Percentiles rank a stretch among this genome's conserved stretches.
Evolutionary conservation across 768 basidiomycete species (phyloP).

Genomic region (Tricholoma sp.): DNA sequence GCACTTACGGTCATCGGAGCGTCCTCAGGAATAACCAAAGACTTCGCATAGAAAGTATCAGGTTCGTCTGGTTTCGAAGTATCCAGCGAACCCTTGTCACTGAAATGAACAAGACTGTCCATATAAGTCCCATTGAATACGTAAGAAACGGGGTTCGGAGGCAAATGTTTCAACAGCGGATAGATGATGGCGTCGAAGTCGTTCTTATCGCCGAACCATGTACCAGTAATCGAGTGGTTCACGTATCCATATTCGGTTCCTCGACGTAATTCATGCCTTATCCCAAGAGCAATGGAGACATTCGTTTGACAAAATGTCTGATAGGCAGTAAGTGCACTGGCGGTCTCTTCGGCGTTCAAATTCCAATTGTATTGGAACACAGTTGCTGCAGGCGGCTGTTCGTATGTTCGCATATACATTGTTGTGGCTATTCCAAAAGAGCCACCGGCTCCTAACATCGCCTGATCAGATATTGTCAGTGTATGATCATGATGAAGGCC

Average conservation of each 20-base stretch:
- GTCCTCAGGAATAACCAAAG: not conserved
- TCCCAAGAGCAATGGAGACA: not conserved
- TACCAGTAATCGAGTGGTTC: not conserved
- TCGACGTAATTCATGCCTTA: not conserved
- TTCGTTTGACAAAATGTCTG: not conserved
- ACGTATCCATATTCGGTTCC: not conserved
- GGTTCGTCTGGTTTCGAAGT: not conserved
- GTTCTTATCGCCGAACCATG: not conserved
- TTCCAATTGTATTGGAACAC: conserved; percentile 16
- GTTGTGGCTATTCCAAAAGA: conserved; percentile 38
- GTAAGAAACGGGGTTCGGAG: not conserved
- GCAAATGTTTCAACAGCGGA: not conserved
- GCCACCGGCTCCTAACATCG: conserved; percentile 31
- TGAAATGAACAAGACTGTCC: not conserved
- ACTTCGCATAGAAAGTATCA: not conserved
- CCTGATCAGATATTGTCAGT: conserved; percentile 18
- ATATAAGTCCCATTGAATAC: not conserved
- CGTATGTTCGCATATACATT: conserved; percentile 29
- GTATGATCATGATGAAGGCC: not conserved
- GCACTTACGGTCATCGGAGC: not conserved
- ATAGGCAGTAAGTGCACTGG: not conserved
- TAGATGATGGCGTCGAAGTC: not conserved
- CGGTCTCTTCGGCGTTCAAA: not conserved
- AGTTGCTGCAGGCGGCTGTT: conserved; percentile 29
- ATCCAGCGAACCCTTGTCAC: not conserved